Evolutionary conservation across 176 grass and related monocot species (phyloP).

Genomic region (Alloteropsis semialata): DNA sequence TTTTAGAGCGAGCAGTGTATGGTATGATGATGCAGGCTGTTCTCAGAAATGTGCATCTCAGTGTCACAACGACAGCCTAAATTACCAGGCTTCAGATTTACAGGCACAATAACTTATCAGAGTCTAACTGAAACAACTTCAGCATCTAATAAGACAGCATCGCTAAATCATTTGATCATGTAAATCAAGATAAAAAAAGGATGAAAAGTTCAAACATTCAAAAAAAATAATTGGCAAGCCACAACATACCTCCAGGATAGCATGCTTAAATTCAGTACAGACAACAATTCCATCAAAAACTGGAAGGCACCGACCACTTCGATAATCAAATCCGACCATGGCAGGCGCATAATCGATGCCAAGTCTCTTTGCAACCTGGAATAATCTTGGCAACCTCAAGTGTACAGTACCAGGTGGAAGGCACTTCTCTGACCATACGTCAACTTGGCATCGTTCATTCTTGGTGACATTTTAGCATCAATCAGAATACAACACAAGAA

Average conservation of each 20-base stretch:
- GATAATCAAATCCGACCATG: constrained; percentile 95
- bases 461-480: constrained; percentile 38
- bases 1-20: not conserved
- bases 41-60: constrained; percentile 3
- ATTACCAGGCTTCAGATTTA: not conserved
- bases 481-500: constrained; percentile 27
- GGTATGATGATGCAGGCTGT: not conserved
- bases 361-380: constrained; percentile 83
- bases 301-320: constrained; percentile 58
- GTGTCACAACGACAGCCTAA: not conserved
- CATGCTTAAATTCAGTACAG: constrained; percentile 68
- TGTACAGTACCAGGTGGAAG: constrained; percentile 88
- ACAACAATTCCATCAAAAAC: constrained; percentile 87
- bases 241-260: constrained; percentile 79
- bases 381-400: constrained; percentile 81
- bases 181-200: not conserved
- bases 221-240: not conserved
- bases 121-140: not conserved
- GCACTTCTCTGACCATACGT: constrained; percentile 97
- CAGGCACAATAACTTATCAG: not conserved
- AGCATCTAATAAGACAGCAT: not conserved
- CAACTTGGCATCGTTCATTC: constrained; percentile 96
- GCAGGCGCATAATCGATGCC: constrained; percentile 90
- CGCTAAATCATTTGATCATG: not conserved
- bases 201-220: not conserved